Conservation (phyloP, 371 early-diverging fungal species). For the Nematocida sp. region DNA sequence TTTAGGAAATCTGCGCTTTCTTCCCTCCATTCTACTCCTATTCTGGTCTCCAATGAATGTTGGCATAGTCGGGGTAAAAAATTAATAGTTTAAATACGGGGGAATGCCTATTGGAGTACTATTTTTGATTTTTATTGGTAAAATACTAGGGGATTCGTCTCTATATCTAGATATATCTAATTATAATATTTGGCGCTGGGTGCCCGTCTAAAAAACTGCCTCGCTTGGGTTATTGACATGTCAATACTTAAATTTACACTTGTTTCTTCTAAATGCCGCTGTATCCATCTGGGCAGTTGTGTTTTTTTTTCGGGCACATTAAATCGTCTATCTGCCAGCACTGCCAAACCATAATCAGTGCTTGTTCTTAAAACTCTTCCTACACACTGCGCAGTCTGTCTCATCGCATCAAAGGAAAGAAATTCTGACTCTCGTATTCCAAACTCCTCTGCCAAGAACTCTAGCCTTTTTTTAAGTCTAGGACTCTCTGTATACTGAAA, state of each 20-base stretch:
- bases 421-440: conserved; percentile 94
- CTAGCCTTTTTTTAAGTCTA: conserved; percentile 80
- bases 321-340: conserved; percentile 96
- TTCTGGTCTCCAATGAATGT: conserved; percentile 22
- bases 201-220: conserved; percentile 88
- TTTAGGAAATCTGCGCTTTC: conserved; percentile 74
- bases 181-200: conserved; percentile 70
- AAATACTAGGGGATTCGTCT: not conserved
- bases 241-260: conserved; percentile 89
- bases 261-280: conserved; percentile 80
- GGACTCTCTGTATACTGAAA: conserved; percentile 88
- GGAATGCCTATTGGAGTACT: not conserved
- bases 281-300: conserved; percentile 96
- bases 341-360: conserved; percentile 97
- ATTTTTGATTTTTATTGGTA: not conserved
- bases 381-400: conserved; percentile 95
- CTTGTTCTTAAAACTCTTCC: conserved; percentile 94
- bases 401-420: conserved; percentile 96
- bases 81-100: conserved; percentile 14
- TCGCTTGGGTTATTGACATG: conserved; percentile 87
- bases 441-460: conserved; percentile 84
- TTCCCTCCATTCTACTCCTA: conserved; percentile 26
- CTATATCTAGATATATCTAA: not conserved
- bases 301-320: conserved; percentile 84
- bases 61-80: conserved; percentile 55